Evolutionary conservation across 495 filamentous ascomycete species (phyloP), one percentile per base, ranked within the genome.

Genomic region (Lepraria neglecta): DNA sequence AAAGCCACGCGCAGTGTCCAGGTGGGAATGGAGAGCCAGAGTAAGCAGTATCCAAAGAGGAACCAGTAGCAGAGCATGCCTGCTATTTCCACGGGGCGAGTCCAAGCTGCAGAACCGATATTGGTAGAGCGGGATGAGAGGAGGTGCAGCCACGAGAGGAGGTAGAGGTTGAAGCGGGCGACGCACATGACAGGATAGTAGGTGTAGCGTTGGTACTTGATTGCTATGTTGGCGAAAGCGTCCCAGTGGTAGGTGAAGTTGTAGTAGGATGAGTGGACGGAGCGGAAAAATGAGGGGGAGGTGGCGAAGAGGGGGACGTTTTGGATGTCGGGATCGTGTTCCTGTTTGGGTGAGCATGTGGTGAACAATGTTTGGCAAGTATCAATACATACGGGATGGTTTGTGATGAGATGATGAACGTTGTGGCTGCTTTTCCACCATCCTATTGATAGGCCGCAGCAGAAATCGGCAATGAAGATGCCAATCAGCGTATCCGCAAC

Each of bases 381-480:
- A 19, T 15, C 14, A 28, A 21, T 7, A 60, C 59, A 48, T 60
- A 69, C 69, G 6, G 77, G 78, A 51, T 71, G 69, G 64, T 80
- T 80, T 24, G 78, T 78, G 40, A 80, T 68, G 10, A 80, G 71
- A 65, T 80, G 78, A 67, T 80, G 78, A 19, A 80, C 78, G 55
- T 80, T 80, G 67, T 80, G 78, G 57, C 73, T 78, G 67, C 71
- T 72, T 67, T 80, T 80, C 78, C 78, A 80, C 78, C 78, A 80
- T 17, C 78, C 78, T 51, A 79, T 74, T 31, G 72, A 75, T 17
- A 80, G 69, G 14, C 77, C 77, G 63, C 77, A 78, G 63, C 74
- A 76, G 58, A 79, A 76, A 58, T 79, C 74, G 59, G 72, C 77
- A 42, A 79, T 71, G 59, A 78, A 77, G 55, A 77, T 72, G 43